phyloP scores from a whole-genome alignment of 345 rosid species.

The Salix caprea region DNA sequence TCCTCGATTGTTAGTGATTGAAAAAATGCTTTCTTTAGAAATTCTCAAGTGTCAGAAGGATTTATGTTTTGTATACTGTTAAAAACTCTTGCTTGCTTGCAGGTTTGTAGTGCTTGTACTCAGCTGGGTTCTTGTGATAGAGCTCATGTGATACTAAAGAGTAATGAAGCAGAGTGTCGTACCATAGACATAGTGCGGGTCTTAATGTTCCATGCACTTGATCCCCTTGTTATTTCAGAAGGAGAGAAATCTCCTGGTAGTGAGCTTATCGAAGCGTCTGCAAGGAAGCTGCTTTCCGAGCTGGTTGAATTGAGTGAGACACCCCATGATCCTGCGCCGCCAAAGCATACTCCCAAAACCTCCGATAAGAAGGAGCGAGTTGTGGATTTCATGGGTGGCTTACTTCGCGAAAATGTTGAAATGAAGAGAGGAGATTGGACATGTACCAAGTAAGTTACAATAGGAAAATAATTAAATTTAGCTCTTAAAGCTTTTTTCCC shows the following conservation, averaged over 20 bases:
- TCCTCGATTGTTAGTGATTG: not conserved
- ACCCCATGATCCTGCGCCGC: conserved; percentile 47
- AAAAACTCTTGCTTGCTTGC: conserved; percentile 12
- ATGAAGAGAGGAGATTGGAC: conserved; percentile 77
- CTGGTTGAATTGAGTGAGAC: conserved; percentile 67
- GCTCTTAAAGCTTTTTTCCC: not conserved
- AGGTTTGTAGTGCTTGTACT: conserved; percentile 85
- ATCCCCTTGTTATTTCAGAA: conserved; percentile 55
- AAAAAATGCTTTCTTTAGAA: not conserved
- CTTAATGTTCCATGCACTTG: conserved; percentile 61
- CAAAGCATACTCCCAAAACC: conserved; percentile 39
- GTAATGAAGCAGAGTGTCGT: conserved; percentile 62
- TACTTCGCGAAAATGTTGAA: conserved; percentile 37
- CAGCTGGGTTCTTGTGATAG: conserved; percentile 82
- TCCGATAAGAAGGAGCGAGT: conserved; percentile 22
- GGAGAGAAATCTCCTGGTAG: conserved; percentile 49
- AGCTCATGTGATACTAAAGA: conserved; percentile 72
- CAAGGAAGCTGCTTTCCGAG: conserved; percentile 66
- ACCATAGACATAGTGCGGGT: conserved; percentile 83
- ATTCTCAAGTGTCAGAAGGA: not conserved
- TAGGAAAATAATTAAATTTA: not conserved
- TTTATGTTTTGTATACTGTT: not conserved
- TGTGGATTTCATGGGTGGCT: conserved; percentile 9
- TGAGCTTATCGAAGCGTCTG: conserved; percentile 50
- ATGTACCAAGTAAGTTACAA: conserved; percentile 68